Evolutionary conservation across 2,329 filamentous ascomycete species (phyloP).

Genomic region (Calonectria leucothoes): DNA sequence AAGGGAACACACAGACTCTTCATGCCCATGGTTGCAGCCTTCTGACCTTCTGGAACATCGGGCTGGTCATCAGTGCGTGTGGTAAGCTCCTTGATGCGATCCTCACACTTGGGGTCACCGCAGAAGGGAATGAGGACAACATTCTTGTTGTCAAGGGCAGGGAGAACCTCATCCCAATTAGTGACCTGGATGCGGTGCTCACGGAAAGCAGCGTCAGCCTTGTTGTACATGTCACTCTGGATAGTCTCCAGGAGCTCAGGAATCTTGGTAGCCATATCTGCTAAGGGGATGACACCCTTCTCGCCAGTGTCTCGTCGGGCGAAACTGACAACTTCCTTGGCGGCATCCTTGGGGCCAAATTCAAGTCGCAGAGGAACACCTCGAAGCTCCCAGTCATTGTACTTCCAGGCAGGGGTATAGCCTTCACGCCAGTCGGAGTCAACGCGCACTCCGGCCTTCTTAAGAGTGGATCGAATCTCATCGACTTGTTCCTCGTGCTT

Average conservation of each 20-base stretch:
- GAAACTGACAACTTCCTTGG: conserved; percentile 84
- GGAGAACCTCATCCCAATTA: conserved; percentile 92
- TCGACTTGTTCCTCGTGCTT: conserved; percentile 82
- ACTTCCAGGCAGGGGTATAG: conserved; percentile 97
- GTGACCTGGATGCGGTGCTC: conserved; percentile 84
- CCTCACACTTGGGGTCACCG: conserved; percentile 84
- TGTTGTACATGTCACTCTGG: conserved; percentile 81
- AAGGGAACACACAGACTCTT: conserved; percentile 80
- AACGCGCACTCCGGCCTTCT: conserved; percentile 79
- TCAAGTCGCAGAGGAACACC: conserved; percentile 94
- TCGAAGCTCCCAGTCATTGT: conserved; percentile 98
- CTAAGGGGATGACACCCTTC: conserved; percentile 83
- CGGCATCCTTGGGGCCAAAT: conserved; percentile 94
- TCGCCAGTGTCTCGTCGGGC: conserved; percentile 89
- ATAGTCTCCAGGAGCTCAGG: conserved; percentile 89
- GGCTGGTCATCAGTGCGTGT: conserved; percentile 76
- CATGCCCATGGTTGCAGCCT: conserved; percentile 71
- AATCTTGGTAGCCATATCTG: conserved; percentile 78
- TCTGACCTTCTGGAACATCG: conserved; percentile 63
- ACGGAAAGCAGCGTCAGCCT: conserved; percentile 82
- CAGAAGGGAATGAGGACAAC: conserved; percentile 94
- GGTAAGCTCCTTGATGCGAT: conserved; percentile 93
- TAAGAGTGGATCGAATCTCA: conserved; percentile 75
- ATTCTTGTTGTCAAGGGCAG: conserved; percentile 91
- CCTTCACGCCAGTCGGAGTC: conserved; percentile 88